These are phyloP conservation scores for Volvox carteri DNA, from an alignment of 163 green algal genomes.

Conservation along the genomic window DNA sequence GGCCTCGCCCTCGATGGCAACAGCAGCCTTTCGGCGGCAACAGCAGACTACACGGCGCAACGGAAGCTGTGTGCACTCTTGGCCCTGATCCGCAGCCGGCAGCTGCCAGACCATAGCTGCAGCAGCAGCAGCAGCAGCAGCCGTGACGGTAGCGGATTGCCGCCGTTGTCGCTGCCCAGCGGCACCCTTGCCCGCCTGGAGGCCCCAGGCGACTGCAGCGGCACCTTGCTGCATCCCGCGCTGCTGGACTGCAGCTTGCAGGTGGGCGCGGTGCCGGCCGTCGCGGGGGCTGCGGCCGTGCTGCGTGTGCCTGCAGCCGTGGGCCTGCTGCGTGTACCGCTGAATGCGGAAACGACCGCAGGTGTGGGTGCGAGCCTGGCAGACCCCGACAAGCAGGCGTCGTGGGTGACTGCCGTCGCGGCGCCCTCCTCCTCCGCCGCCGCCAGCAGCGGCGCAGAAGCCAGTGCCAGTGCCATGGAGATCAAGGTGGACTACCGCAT, in stretches of 20 bases:
- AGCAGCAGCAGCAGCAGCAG: no score
- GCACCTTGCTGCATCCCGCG: conserved; percentile 62
- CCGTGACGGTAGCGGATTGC: no score
- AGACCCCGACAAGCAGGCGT: background rate
- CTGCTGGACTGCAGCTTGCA: conserved; percentile 72
- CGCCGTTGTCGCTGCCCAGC: background rate
- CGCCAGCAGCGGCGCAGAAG: no score
- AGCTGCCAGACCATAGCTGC: background rate
- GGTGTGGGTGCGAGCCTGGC: background rate
- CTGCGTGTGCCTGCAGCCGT: conserved; percentile 67
- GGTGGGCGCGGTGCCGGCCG: conserved; percentile 47
- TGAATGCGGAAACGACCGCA: background rate
- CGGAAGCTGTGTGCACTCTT: conserved; percentile 11
- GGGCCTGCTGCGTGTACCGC: conserved; percentile 44
- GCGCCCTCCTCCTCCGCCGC: background rate
- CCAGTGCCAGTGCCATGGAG: background rate
- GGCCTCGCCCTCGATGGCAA: no score
- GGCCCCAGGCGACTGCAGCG: conserved; percentile 1
- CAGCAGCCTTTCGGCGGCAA: no score
- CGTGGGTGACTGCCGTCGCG: background rate
- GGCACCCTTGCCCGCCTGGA: conserved; percentile 22
- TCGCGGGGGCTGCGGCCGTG: background rate
- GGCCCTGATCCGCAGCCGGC: background rate
- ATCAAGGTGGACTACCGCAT: conserved; percentile 62
- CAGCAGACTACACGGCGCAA: no score